Percentiles rank a stretch among this genome's conserved stretches.
Conservation (phyloP, 2,329 filamentous ascomycete genomes). For the Hyphodiscus sp. region DNA sequence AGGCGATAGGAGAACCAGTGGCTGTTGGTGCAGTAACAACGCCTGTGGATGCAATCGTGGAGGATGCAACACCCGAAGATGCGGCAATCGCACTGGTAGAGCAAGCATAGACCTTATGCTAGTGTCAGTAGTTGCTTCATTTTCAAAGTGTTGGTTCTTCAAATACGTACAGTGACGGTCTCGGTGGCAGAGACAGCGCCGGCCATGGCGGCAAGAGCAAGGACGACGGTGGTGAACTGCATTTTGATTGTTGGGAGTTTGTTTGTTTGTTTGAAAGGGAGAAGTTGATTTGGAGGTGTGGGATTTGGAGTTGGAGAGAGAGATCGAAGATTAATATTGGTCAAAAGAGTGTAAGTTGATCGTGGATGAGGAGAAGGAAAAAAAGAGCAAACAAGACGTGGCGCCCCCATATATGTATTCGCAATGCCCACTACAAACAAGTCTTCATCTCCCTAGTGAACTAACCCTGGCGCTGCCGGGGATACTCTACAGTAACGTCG, state of each 20-base stretch:
- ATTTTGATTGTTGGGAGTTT: constrained; percentile 27
- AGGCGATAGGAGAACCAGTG: constrained; percentile 26
- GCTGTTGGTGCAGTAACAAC: constrained; percentile 14
- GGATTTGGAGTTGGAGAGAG: constrained; percentile 8
- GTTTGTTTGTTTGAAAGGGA: constrained; percentile 10
- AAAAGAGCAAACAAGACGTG: constrained; percentile 1
- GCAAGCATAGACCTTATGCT: constrained; percentile 26
- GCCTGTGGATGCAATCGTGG: constrained; percentile 21
- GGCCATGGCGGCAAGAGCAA: constrained; percentile 27
- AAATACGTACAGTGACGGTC: too few species aligned
- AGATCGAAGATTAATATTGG: constrained; percentile 17
- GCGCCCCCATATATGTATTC: not conserved
- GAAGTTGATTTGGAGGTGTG: constrained; percentile 12
- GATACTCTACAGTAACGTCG: too few species aligned
- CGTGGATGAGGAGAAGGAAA: constrained; percentile 20
- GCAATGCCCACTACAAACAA: not conserved
- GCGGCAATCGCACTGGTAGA: constrained; percentile 5
- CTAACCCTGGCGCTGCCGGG: not conserved
- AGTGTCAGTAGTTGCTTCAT: too few species aligned
- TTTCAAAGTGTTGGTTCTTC: too few species aligned
- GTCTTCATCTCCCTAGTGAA: not conserved
- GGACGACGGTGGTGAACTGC: constrained; percentile 28
- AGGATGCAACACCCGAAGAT: constrained; percentile 11
- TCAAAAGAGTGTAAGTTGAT: constrained; percentile 29
- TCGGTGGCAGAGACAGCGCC: constrained; percentile 20